Percentiles rank a stretch among this genome's conserved stretches.
Evolutionary conservation across 2,329 filamentous ascomycete species (phyloP).

Genomic region (Epichloe hybrida): DNA sequence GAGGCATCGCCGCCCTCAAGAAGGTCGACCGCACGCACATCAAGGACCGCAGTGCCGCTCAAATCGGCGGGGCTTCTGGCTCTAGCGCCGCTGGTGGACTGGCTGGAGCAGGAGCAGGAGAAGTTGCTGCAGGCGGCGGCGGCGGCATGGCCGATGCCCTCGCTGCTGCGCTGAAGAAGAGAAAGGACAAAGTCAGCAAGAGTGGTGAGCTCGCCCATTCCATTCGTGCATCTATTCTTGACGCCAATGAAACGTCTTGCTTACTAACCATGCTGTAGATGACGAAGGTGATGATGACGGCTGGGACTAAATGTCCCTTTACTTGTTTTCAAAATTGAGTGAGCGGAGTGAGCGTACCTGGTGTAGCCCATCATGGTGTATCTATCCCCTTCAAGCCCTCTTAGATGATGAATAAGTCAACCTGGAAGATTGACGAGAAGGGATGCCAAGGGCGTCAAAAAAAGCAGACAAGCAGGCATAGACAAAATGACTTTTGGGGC

Average conservation of each 20-base stretch:
- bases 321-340: background rate
- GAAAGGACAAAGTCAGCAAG: slow-evolving; percentile 88
- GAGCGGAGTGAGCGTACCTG: too few species aligned
- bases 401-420: background rate
- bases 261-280: slow-evolving; percentile 34
- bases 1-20: slow-evolving; percentile 54
- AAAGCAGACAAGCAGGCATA: background rate
- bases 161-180: slow-evolving; percentile 61
- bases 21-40: slow-evolving; percentile 62
- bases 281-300: slow-evolving; percentile 68
- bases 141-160: slow-evolving; percentile 71
- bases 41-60: slow-evolving; percentile 54
- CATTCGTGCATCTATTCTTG: background rate
- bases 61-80: slow-evolving; percentile 39
- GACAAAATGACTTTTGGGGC: background rate
- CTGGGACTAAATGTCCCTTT: slow-evolving; percentile 34
- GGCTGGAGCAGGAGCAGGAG: slow-evolving; percentile 25
- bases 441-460: background rate
- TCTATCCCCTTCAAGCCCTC: background rate
- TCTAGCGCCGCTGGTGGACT: slow-evolving; percentile 39
- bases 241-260: background rate
- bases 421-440: background rate
- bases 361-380: background rate
- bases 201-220: slow-evolving; percentile 57
- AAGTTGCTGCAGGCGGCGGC: slow-evolving; percentile 32